Evolutionary conservation across 108 stramenopile genomes (phyloP).

Genomic region (Mediolabrus comicus): DNA sequence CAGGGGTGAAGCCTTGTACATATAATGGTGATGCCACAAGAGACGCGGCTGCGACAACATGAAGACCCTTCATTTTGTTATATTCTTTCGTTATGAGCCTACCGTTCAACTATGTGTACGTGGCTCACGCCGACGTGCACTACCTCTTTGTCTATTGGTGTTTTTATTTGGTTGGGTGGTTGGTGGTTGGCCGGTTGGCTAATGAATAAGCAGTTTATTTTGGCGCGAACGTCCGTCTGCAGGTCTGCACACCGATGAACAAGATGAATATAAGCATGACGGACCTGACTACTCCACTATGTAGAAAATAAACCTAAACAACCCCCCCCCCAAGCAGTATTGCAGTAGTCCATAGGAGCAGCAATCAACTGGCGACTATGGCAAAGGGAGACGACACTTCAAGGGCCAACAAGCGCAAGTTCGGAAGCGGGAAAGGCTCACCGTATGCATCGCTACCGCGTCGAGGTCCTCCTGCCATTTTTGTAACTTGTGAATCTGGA

Average conservation of each 20-base stretch:
- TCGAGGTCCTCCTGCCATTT: constrained; percentile 68
- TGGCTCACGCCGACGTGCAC: no score
- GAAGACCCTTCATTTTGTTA: background rate
- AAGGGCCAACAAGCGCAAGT: background rate
- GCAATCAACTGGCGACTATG: background rate
- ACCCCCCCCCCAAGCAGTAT: no score
- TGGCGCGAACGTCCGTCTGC: no score
- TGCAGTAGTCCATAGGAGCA: no score
- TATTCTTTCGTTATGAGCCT: background rate
- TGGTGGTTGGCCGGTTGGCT: no score
- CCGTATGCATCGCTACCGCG: constrained; percentile 27
- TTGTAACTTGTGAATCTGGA: constrained; percentile 72
- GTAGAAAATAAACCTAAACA: no score
- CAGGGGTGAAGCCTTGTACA: background rate
- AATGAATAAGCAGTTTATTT: no score
- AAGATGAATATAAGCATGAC: no score
- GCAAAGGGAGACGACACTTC: background rate
- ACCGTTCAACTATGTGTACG: background rate
- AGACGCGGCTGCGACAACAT: background rate
- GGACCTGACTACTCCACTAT: no score
- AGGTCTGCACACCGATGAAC: no score
- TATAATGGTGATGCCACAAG: background rate
- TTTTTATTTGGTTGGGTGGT: no score
- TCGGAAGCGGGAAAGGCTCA: background rate
- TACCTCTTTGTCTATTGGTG: no score